These are phyloP conservation scores for Cadophora sp. DNA, from an alignment of 2,329 filamentous ascomycete species.

Conservation along the genomic window DNA sequence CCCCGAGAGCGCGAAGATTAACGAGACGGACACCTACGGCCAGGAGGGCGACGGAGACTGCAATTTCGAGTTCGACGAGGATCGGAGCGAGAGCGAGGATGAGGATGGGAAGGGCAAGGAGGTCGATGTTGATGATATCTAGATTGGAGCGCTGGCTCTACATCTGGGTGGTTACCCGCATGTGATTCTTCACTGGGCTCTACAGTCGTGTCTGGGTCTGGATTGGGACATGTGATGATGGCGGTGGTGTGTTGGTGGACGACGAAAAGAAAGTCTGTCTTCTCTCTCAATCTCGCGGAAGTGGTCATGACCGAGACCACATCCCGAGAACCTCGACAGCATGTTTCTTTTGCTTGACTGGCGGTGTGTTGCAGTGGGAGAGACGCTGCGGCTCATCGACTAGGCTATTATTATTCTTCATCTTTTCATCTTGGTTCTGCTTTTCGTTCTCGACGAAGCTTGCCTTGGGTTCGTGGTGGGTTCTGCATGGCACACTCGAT, in stretches of 20 bases:
- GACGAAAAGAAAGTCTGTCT: constrained; percentile 61
- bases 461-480: constrained; percentile 11
- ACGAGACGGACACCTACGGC: constrained; percentile 96
- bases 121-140: constrained; percentile 96
- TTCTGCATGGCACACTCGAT: constrained; percentile 10
- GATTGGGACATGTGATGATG: not conserved
- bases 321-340: constrained; percentile 47
- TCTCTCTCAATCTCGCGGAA: constrained; percentile 63
- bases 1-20: constrained; percentile 98
- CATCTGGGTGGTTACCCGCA: not conserved
- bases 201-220: not conserved
- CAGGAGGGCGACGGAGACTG: constrained; percentile 93
- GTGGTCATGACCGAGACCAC: constrained; percentile 37
- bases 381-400: constrained; percentile 54
- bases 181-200: not conserved
- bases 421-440: constrained; percentile 13
- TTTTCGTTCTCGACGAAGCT: constrained; percentile 9
- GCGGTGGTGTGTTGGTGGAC: constrained; percentile 23
- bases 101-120: constrained; percentile 72
- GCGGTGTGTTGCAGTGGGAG: constrained; percentile 50
- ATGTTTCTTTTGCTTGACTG: constrained; percentile 41
- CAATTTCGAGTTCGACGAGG: constrained; percentile 99
- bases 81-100: constrained; percentile 68
- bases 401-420: constrained; percentile 35
- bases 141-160: constrained; percentile 46